These are phyloP conservation scores for Fusarium begoniae DNA, from an alignment of 2,329 filamentous ascomycete species.

Conservation along the genomic window DNA sequence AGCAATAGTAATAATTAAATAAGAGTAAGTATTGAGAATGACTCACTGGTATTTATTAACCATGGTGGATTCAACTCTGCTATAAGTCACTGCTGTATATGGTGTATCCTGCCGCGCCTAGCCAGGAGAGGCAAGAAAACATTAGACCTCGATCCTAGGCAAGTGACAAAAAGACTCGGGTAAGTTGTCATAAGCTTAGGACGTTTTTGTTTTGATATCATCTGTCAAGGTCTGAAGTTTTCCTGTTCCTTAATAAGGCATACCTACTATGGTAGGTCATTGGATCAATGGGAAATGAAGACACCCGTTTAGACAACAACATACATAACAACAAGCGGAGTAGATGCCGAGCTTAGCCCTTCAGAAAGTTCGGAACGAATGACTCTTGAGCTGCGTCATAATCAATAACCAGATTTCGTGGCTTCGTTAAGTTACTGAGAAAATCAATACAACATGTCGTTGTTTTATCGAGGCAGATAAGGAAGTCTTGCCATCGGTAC, in stretches of 20 bases:
- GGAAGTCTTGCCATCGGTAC: background rate
- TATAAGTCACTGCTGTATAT: background rate
- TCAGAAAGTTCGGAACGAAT: background rate
- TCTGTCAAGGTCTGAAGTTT: background rate
- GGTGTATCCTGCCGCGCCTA: constrained; percentile 1
- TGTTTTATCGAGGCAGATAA: background rate
- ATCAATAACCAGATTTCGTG: background rate
- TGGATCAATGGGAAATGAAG: constrained; percentile 35
- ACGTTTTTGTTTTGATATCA: background rate
- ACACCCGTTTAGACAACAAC: constrained; percentile 5
- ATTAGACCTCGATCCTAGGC: background rate
- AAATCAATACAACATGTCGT: background rate
- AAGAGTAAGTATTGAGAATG: background rate
- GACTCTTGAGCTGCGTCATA: background rate
- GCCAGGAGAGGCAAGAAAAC: background rate
- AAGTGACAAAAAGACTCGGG: background rate
- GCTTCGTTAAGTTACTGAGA: background rate
- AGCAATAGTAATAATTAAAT: background rate
- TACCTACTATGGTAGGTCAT: constrained; percentile 18
- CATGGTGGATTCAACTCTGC: background rate
- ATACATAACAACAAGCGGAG: constrained; percentile 1
- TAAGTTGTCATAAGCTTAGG: background rate
- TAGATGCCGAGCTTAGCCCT: background rate
- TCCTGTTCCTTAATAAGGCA: background rate
- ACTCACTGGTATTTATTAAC: background rate